These are phyloP conservation scores for Aspergillus hancockii DNA, from an alignment of 495 filamentous ascomycete genomes.

Conservation along the genomic window DNA sequence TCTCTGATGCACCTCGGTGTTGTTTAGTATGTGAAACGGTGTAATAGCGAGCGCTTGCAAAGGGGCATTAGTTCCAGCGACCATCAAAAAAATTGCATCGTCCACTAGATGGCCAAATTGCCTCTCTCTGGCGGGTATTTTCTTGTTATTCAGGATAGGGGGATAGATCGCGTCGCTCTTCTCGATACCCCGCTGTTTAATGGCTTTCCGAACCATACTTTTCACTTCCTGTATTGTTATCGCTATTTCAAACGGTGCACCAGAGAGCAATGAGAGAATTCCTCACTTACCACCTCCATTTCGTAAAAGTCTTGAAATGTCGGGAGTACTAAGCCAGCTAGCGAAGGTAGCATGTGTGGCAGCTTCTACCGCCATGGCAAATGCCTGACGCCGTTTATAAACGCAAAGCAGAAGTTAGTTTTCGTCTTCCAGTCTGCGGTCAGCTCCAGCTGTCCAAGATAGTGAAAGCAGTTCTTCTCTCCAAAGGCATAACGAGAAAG, in stretches of 20 bases:
- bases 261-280: no score
- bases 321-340: neutral
- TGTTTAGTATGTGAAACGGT: constrained; percentile 29
- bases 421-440: constrained; percentile 15
- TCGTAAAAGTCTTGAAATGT: no score
- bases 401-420: constrained; percentile 15
- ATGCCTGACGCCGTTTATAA: constrained; percentile 10
- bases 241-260: no score
- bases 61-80: constrained; percentile 36
- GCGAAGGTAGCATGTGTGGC: constrained; percentile 3
- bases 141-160: constrained; percentile 13
- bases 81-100: constrained; percentile 39
- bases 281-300: no score
- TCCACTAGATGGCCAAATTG: constrained; percentile 30
- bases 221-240: no score
- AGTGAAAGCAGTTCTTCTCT: constrained; percentile 9
- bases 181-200: no score
- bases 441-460: constrained; percentile 14
- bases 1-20: constrained; percentile 18
- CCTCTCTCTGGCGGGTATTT: constrained; percentile 44
- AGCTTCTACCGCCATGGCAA: constrained; percentile 6
- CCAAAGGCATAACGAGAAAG: constrained; percentile 43
- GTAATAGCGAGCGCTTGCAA: constrained; percentile 25
- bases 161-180: constrained; percentile 13
- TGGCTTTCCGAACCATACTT: no score